These are phyloP conservation scores for Ceratocystis alfenasii DNA, from an alignment of 2,329 filamentous ascomycete genomes.

Conservation along the genomic window DNA sequence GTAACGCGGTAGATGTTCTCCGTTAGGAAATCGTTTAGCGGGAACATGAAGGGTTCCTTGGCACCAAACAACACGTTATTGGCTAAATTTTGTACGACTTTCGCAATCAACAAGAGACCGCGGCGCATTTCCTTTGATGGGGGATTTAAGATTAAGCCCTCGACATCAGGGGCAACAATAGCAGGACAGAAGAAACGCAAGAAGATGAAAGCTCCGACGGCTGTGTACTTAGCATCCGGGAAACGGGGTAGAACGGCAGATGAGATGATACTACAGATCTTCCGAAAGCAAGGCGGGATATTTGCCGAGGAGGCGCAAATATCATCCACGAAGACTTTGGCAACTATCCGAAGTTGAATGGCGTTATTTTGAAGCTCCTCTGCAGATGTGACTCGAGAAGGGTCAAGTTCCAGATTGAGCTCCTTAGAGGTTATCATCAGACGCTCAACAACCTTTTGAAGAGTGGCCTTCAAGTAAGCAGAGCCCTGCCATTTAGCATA, in stretches of 20 bases:
- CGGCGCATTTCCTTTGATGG: constrained; percentile 59
- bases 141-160: constrained; percentile 48
- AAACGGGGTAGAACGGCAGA: constrained; percentile 51
- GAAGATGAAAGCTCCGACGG: constrained; percentile 60
- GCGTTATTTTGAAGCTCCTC: constrained; percentile 57
- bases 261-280: constrained; percentile 57
- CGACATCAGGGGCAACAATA: constrained; percentile 57
- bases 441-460: constrained; percentile 55
- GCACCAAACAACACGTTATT: constrained; percentile 62
- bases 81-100: constrained; percentile 58
- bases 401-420: constrained; percentile 56
- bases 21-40: constrained; percentile 55
- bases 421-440: constrained; percentile 56
- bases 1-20: constrained; percentile 58
- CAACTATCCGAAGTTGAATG: constrained; percentile 52
- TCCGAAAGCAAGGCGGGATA: constrained; percentile 53
- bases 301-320: constrained; percentile 51
- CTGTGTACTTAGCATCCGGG: constrained; percentile 58
- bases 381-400: constrained; percentile 44
- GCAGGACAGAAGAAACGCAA: constrained; percentile 61
- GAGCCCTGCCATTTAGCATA: constrained; percentile 62
- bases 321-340: constrained; percentile 59
- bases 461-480: constrained; percentile 49
- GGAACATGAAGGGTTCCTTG: constrained; percentile 62
- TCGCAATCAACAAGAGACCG: constrained; percentile 56